Evolutionary conservation across 495 filamentous ascomycete genomes (phyloP), one percentile per base, ranked within the genome.

Genomic region (Tuber calosporum): DNA sequence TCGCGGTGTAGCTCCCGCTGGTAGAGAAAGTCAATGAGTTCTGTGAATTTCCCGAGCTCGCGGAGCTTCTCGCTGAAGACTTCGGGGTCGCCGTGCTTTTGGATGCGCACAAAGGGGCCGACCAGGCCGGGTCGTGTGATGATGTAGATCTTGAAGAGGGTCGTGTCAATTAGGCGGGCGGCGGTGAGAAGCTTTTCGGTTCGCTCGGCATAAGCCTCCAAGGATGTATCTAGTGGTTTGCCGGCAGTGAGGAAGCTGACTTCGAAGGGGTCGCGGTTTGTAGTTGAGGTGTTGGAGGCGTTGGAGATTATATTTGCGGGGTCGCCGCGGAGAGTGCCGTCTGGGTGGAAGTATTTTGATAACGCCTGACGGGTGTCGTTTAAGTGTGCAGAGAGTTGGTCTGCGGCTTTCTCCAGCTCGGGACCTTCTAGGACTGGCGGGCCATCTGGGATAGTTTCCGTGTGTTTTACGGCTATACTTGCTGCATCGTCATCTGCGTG

Each of bases 1-100:
- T 94, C 89, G 26, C 90, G 89, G 82, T 99, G 95, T 19, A 97
- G 87, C 81, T 90, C 94, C 84, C 98, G 98, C 71, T 95, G 94
- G 77, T 95, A 92, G 74, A 97, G 89, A 82, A 99, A 99, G 79
- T 99, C 94, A 40, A 99, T 94, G 0, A 99, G 84, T 81, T 98
- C 95, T 71, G 90, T 93, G 82, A 97, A 97, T 67, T 93, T 91
- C 62, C 91, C 90, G 69, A 89, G 91, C 81, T 97, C 93, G 73
- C 96, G 89, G 13, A 99, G 86, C 74, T 92, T 90, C 82, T 97
- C 91, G 81, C 96, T 94, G 38, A 99, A 94, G 1, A 99, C 95
- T 39, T 92, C 91, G 0, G 95, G 94, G 76, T 98, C 94, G 78
- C 95, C 97, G 82, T 97, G 97, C 81, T 99, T 99, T 81, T 93